Conservation (phyloP, 495 filamentous ascomycete species). For the Penicillium antarcticum region DNA sequence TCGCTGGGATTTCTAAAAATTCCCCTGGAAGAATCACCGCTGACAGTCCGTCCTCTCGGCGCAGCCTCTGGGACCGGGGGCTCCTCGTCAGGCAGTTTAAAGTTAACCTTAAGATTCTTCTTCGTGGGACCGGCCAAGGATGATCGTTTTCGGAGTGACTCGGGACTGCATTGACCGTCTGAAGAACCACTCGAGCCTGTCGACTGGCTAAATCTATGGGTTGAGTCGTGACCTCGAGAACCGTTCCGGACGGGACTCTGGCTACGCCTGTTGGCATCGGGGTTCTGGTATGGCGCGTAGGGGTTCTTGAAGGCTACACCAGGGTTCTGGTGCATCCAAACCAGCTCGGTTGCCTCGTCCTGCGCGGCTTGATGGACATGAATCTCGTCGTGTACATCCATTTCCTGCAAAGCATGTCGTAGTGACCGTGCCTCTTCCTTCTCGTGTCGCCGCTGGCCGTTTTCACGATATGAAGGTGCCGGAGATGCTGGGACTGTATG, state of each 20-base stretch:
- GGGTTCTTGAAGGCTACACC: conserved; percentile 51
- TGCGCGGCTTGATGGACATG: conserved; percentile 72
- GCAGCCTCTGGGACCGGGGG: conserved; percentile 10
- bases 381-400: conserved; percentile 69
- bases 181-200: conserved; percentile 22
- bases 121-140: conserved; percentile 21
- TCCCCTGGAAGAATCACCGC: conserved; percentile 39
- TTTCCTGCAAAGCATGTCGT: conserved; percentile 74
- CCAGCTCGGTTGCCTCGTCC: conserved; percentile 81
- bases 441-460: conserved; percentile 78
- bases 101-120: conserved; percentile 43
- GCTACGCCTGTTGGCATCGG: conserved; percentile 25
- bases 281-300: conserved; percentile 57
- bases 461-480: conserved; percentile 71
- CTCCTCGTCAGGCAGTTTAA: conserved; percentile 34
- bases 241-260: conserved; percentile 59
- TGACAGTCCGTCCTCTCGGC: conserved; percentile 32
- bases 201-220: conserved; percentile 18
- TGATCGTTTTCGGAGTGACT: conserved; percentile 16
- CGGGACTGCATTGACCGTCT: conserved; percentile 22
- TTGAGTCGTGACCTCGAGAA: conserved; percentile 38
- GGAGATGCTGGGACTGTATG: conserved; percentile 34
- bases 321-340: conserved; percentile 78
- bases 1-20: conserved; percentile 62
- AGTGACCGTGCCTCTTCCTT: conserved; percentile 77